These are phyloP conservation scores for Pseudozyma hubeiensis DNA, from an alignment of 1,284 basidiomycete species.

Conservation along the genomic window DNA sequence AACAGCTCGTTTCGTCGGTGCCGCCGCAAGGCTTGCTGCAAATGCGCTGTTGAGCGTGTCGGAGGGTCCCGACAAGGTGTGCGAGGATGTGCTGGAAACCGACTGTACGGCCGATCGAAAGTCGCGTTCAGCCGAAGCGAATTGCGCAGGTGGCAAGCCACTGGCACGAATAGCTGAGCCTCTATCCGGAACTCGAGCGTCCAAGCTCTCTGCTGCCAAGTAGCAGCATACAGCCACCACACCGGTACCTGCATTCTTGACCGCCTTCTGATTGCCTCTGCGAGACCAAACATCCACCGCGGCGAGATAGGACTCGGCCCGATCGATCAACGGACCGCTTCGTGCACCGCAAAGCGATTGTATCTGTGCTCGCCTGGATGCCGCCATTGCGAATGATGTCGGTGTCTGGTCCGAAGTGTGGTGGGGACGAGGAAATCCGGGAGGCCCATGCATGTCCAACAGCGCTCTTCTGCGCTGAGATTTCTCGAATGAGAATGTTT, in stretches of 20 bases:
- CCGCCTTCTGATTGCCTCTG: conserved; percentile 44
- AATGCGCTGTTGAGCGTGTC: conserved; percentile 25
- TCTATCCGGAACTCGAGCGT: conserved; percentile 24
- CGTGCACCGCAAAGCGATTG: conserved; percentile 42
- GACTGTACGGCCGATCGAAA: conserved; percentile 41
- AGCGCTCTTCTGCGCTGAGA: not conserved
- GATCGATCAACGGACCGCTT: conserved; percentile 43
- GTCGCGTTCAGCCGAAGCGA: conserved; percentile 43
- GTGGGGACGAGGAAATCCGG: not conserved
- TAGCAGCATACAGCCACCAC: conserved; percentile 49
- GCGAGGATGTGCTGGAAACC: conserved; percentile 25
- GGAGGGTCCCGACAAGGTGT: conserved; percentile 35
- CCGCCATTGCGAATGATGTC: conserved; percentile 25
- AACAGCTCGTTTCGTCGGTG: conserved; percentile 6
- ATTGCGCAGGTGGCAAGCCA: conserved; percentile 40
- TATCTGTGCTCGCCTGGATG: conserved; percentile 44
- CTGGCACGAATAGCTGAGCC: conserved; percentile 33
- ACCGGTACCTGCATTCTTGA: conserved; percentile 48
- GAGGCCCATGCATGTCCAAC: conserved; percentile 20
- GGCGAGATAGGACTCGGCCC: conserved; percentile 49
- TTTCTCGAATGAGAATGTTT: not conserved
- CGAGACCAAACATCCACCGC: conserved; percentile 52
- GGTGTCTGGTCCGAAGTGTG: not conserved
- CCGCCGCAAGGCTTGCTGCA: conserved; percentile 16
- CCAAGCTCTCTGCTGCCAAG: conserved; percentile 49